These are phyloP conservation scores for Rhodosporidiobolus odoratus DNA, from an alignment of 768 basidiomycete genomes.

Conservation along the genomic window DNA sequence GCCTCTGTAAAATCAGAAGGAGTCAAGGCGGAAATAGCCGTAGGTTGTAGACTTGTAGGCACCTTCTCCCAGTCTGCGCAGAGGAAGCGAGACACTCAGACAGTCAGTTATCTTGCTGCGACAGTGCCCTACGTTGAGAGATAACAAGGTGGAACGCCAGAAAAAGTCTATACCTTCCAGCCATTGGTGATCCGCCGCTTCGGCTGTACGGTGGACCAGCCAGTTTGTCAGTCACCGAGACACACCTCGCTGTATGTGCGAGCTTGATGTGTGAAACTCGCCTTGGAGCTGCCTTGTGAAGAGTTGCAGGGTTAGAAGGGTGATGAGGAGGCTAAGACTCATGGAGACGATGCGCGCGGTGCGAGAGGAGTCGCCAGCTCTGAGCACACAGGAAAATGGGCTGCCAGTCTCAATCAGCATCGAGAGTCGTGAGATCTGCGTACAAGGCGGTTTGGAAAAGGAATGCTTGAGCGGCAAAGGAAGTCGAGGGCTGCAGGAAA, in stretches of 20 bases:
- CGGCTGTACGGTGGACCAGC: not conserved
- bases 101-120: too few relatives aligned
- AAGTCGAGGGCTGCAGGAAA: not conserved
- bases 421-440: too few relatives aligned
- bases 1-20: not conserved
- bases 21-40: not conserved
- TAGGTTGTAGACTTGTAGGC: not conserved
- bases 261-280: not conserved
- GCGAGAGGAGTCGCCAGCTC: not conserved
- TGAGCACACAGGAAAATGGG: too few relatives aligned
- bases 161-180: not conserved
- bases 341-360: constrained; percentile 5
- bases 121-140: too few relatives aligned
- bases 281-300: constrained; percentile 36
- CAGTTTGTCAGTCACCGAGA: not conserved
- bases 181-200: constrained; percentile 1
- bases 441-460: constrained; percentile 37
- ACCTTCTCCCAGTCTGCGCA: constrained; percentile 2
- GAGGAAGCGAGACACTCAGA: too few relatives aligned
- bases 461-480: constrained; percentile 36
- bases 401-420: too few relatives aligned
- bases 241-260: not conserved
- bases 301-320: constrained; percentile 40
- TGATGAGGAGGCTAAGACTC: constrained; percentile 24
- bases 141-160: not conserved